Evolutionary conservation across 2,329 filamentous ascomycete genomes (phyloP), one percentile per base, ranked within the genome.

Genomic region (Cladophialophora psammophila): DNA sequence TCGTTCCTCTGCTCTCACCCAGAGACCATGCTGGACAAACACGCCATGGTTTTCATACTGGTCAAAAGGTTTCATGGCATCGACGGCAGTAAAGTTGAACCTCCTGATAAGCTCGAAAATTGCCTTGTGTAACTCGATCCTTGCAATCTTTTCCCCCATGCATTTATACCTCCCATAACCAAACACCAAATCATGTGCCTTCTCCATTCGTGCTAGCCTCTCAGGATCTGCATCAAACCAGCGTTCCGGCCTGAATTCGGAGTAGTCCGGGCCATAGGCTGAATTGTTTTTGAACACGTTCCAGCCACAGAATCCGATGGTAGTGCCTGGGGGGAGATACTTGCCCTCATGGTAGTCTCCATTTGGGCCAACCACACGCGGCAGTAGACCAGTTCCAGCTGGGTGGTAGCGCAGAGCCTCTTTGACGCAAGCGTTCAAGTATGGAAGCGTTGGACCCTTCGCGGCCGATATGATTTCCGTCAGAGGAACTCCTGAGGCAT

Each of bases 281-380:
- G 12, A 68, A 15, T n/a, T 15, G 68, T 79, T 77, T 54, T 78
- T 77, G 5, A 80, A 76, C 20, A 83, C 72, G 2, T 77, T 78
- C 68, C 80, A 80, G 3, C 80, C 74, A 55, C 78, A 80, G 63
- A 79, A 77, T 32, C 79, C 82, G 7, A 86, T 77, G 45, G 80
- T 76, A 1, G 80, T 82, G 34, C 83, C 83, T 50, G 76, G 79
- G 0, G 84, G 83, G 20, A 85, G 77, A 70, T 75, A 80, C 52
- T 78, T 72, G 26, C 75, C 77, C 48, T 76, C 75, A 26, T 81
- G 74, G 6, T 76, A 71, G 59, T 79, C 77, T 56, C 79, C 80
- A 13, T 78, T 76, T 5, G 73, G 72, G 8, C 80, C 79, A 20
- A 80, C 77, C 2, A 77, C 65, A 40, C 75, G 74, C 32, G 72